Evolutionary conservation across 2,329 filamentous ascomycete species (phyloP), one percentile per base, ranked within the genome.

Genomic region (Remersonia thermophila): DNA sequence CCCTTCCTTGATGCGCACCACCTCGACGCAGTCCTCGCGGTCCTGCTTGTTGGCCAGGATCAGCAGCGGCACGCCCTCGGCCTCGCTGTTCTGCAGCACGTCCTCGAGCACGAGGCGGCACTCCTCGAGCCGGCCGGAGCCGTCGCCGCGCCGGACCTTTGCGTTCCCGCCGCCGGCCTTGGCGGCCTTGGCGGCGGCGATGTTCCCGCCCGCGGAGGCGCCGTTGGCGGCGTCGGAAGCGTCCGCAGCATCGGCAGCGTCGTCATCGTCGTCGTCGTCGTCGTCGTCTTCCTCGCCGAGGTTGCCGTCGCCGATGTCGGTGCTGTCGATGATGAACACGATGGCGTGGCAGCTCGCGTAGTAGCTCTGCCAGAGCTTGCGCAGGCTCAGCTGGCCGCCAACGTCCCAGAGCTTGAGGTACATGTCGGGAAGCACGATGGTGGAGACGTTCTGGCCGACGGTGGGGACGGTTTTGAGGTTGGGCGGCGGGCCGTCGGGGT

Each of bases 321-420:
- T 85, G 57, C 81, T 89, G 62, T 98, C 91, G 52, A 98, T 85
- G 41, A 98, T 86, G 61, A 96, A 98, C 45, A 98, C 84, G 52
- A 98, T 94, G 47, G 91, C 91, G 58, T 98, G 91, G 53, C 86
- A 93, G 57, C 77, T 83, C 34, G 77, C 70, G 66, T 95, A 98
- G 65, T 98, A 98, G 59, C 79, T 85, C 59, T 94, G 85, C 91
- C 91, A 98, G 23, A 96, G 74, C 45, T 81, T 80, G 43, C 91
- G 80, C 54, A 98, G 72, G 18, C 75, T 81, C 54, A 91, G 77
- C 60, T 98, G 91, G 6, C 91, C 91, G 46, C 91, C 91, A 1
- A 98, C 85, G 56, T 98, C 91, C 91, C 91, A 96, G 51, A 98
- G 82, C 67, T 95, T 94, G 54, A 98, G 70, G 66, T 96, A 95